Evolutionary conservation across 2,329 filamentous ascomycete genomes (phyloP).

Genomic region (Coniochaeta sp.): DNA sequence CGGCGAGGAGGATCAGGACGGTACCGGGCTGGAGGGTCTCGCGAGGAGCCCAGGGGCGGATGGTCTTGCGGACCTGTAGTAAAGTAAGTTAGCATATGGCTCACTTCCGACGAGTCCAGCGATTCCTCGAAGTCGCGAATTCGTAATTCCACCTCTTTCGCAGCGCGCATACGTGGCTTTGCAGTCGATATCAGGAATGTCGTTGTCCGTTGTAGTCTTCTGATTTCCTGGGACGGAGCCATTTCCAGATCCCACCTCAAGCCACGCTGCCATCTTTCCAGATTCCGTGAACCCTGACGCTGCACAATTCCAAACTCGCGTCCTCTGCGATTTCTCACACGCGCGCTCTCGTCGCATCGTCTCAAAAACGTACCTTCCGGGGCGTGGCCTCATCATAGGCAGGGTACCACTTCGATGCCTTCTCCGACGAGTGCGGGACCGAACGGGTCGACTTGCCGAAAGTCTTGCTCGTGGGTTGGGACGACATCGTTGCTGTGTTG

Average conservation of each 20-base stretch:
- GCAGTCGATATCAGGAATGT: background rate
- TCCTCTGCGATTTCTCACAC: constrained; percentile 3
- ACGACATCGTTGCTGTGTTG: constrained; percentile 49
- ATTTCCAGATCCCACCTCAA: background rate
- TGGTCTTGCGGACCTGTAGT: constrained; percentile 82
- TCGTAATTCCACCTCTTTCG: background rate
- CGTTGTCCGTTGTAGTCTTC: background rate
- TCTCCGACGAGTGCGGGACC: constrained; percentile 79
- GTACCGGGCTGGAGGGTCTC: constrained; percentile 87
- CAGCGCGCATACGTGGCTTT: background rate
- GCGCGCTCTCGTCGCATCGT: constrained; percentile 12
- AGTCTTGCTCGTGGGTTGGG: constrained; percentile 73
- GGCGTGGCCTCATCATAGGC: constrained; percentile 81
- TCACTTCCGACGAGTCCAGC: background rate
- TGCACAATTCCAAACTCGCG: background rate
- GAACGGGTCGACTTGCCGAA: constrained; percentile 95
- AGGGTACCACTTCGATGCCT: constrained; percentile 99
- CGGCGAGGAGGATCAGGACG: constrained; percentile 97
- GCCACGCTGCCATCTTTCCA: background rate
- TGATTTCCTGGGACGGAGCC: background rate
- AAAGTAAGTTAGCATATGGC: constrained; percentile 18
- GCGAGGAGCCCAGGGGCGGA: constrained; percentile 82
- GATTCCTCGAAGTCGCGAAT: background rate
- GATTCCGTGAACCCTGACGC: background rate
- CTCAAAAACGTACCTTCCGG: constrained; percentile 77